These are phyloP conservation scores for Coffea canephora DNA, from an alignment of 257 asterid genomes.

Conservation along the genomic window DNA sequence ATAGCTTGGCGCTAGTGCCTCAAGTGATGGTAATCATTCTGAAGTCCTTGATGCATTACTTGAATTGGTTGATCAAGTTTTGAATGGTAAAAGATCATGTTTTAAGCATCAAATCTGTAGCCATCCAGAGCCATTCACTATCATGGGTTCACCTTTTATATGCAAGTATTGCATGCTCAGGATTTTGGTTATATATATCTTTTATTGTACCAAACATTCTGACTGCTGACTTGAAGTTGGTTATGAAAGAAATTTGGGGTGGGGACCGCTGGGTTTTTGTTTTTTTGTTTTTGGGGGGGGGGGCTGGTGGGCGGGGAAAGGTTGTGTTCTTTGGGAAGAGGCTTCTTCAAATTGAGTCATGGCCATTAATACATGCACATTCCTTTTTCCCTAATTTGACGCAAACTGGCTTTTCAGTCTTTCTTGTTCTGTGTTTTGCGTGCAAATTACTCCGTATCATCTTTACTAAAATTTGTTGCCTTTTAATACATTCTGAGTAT, in stretches of 20 bases:
- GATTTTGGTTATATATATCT: not conserved
- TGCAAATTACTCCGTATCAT: not conserved
- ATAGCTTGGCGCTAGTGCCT: not conserved
- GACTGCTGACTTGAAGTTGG: not conserved
- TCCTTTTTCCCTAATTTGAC: no score
- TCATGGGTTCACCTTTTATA: not conserved
- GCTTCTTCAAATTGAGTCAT: not conserved
- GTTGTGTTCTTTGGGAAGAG: not conserved
- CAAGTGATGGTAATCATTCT: not conserved
- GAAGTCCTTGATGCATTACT: not conserved
- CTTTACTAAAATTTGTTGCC: not conserved
- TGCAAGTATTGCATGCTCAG: not conserved
- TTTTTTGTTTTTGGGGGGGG: not conserved
- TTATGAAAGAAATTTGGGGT: no score
- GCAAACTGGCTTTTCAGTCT: not conserved
- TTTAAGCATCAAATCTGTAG: not conserved
- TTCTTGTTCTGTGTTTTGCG: not conserved
- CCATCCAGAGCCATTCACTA: not conserved
- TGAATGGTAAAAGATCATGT: not conserved
- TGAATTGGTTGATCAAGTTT: not conserved
- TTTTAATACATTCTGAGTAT: not conserved
- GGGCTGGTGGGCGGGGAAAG: no score
- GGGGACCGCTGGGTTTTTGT: not conserved
- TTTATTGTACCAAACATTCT: not conserved
- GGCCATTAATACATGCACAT: not conserved